These are phyloP conservation scores for Aspergillus phoenicis DNA, from an alignment of 2,329 filamentous ascomycete genomes.

Conservation along the genomic window DNA sequence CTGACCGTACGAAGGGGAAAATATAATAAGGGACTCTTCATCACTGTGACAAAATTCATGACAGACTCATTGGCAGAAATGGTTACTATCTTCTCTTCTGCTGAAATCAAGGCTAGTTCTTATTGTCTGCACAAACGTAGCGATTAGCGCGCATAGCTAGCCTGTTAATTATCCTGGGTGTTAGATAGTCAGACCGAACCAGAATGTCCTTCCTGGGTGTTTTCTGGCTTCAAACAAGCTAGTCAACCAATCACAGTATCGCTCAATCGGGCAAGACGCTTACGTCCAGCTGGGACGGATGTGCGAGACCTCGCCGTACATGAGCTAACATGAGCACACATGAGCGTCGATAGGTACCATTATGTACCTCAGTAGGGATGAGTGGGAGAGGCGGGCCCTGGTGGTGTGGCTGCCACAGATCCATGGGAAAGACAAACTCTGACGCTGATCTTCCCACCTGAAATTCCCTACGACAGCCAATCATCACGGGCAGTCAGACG, in stretches of 20 bases:
- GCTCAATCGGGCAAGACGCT: neutral
- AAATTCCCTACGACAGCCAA: conserved; percentile 24
- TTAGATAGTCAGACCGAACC: conserved; percentile 10
- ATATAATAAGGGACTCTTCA: no score
- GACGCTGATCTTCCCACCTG: conserved; percentile 29
- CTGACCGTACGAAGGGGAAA: no score
- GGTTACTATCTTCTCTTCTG: neutral
- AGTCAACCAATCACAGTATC: conserved; percentile 14
- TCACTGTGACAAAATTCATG: neutral
- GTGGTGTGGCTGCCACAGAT: conserved; percentile 16
- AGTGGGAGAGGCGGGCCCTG: conserved; percentile 7
- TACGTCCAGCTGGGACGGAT: neutral
- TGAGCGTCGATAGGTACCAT: conserved; percentile 1
- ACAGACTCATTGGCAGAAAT: neutral
- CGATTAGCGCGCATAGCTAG: conserved; percentile 11
- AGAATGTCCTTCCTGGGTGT: conserved; percentile 13
- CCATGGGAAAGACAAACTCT: conserved; percentile 24
- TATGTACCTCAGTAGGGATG: neutral
- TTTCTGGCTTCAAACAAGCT: neutral
- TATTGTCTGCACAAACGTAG: neutral
- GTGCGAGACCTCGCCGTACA: conserved; percentile 9
- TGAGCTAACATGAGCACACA: conserved; percentile 6
- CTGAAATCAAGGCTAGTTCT: neutral
- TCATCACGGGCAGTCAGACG: conserved; percentile 17
- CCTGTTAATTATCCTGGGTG: neutral